Evolutionary conservation across 495 filamentous ascomycete species (phyloP).

Genomic region (Lophiostoma macrostomum): DNA sequence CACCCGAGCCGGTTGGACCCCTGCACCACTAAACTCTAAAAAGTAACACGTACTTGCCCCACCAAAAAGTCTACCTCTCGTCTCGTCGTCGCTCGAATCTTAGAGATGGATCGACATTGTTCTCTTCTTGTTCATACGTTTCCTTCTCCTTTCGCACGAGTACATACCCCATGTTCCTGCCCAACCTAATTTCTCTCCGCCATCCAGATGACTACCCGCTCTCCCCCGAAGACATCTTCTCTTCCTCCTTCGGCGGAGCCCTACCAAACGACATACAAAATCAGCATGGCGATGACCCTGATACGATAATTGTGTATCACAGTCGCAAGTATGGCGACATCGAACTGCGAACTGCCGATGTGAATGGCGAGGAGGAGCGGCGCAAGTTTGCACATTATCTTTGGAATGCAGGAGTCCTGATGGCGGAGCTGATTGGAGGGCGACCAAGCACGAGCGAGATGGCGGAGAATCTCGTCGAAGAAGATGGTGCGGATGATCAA

Average conservation of each 20-base stretch:
- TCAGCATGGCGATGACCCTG: slow-evolving; percentile 70
- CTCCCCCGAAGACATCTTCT: slow-evolving; percentile 65
- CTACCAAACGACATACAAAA: slow-evolving; percentile 73
- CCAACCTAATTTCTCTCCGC: slow-evolving; percentile 18
- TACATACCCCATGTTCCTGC: slow-evolving; percentile 8
- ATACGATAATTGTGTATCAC: slow-evolving; percentile 60
- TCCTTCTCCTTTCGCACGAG: neutral
- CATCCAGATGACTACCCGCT: neutral
- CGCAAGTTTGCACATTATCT: slow-evolving; percentile 77
- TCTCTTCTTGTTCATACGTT: neutral
- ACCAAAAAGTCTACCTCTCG: no score
- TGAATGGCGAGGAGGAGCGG: slow-evolving; percentile 54
- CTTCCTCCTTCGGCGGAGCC: slow-evolving; percentile 61
- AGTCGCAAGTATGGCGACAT: slow-evolving; percentile 45
- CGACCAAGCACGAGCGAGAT: slow-evolving; percentile 7
- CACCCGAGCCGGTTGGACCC: no score
- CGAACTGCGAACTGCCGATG: slow-evolving; percentile 54
- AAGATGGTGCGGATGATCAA: slow-evolving; percentile 46
- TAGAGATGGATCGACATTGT: no score
- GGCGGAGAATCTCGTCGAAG: slow-evolving; percentile 2
- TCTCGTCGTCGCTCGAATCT: no score
- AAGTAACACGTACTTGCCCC: no score
- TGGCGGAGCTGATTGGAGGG: slow-evolving; percentile 66
- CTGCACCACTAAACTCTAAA: no score
- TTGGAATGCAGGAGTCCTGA: slow-evolving; percentile 76